Base-by-base conservation (phyloP, 371 early-diverging fungal species). In the Mucor indicus region DNA sequence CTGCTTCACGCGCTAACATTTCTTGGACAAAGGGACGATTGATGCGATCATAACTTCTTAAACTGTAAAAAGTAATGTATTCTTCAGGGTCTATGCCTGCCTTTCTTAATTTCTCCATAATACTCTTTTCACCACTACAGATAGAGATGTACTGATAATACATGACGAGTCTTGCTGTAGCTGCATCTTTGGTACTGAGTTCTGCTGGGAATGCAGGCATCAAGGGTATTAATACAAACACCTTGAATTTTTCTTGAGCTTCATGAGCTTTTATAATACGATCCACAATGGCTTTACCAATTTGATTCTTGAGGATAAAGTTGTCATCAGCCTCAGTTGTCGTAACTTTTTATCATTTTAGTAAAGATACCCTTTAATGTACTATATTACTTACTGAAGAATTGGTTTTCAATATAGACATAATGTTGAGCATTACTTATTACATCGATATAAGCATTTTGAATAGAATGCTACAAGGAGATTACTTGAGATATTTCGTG, bases 341-440 rank as follows among this genome's bases (percentile, higher is more conserved):
- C 4, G 88, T 85, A 44, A 89, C 82, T 81, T 29, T 29, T 29
- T 29, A 8, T 29, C 12, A 49, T 54, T 27, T 56, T 43, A 35
- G 48, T 22, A 32, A 16, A 38, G 30, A 13, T 38, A 10, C 46
- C 8, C 25, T 45, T 17, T 24, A 12, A 51, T 3, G n/a, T 15
- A 50, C 30, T 16, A 31, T 44, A 15, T 0, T 15, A 66, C 77
- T 71, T 80, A 81, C 89, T 87, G 62, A 96, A 96, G 72, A 96
- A 95, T 66, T 96, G 96, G 61, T 96, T 96, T 64, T 96, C 96
- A 54, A 96, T 96, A 66, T 96, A 96, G 21, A 96, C 75, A 62
- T 84, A 94, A 56, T 92, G 87, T 62, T 89, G 65, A 4, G 96
- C 79, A 15, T 74, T 72, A 27, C 55, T 62, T 45, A 96, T 96